Conservation (phyloP, 495 filamentous ascomycete species). For the Stereocaulon alpinum region DNA sequence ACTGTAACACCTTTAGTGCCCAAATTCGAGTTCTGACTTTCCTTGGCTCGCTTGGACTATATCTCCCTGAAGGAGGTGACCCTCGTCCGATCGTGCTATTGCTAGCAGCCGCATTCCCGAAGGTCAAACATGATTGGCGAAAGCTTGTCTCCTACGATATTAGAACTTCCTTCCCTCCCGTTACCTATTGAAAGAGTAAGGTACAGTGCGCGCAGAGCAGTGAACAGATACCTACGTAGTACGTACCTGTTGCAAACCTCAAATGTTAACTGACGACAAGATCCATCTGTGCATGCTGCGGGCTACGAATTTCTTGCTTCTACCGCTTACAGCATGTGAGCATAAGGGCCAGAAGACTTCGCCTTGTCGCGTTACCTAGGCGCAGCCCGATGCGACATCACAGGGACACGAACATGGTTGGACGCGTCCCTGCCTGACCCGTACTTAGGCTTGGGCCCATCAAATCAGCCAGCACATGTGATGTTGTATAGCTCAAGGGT, state of each 20-base stretch:
- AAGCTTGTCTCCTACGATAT: not conserved
- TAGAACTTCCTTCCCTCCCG: not conserved
- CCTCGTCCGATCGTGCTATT: too few relatives aligned
- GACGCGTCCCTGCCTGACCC: not conserved
- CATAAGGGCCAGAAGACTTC: not conserved
- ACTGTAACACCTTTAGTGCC: too few relatives aligned
- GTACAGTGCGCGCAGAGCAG: not conserved
- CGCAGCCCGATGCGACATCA: too few relatives aligned
- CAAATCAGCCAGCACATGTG: not conserved
- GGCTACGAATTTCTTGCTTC: not conserved
- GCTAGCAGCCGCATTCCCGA: not conserved
- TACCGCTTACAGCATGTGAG: not conserved
- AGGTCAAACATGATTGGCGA: not conserved
- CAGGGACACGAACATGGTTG: not conserved
- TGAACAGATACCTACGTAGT: not conserved
- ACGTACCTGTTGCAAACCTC: not conserved
- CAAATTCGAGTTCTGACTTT: too few relatives aligned
- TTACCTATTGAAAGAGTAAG: not conserved
- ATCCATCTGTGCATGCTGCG: not conserved
- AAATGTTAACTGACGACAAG: not conserved
- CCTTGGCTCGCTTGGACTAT: too few relatives aligned
- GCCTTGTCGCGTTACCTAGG: too few relatives aligned
- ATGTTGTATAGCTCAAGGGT: not conserved
- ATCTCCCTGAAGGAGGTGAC: too few relatives aligned
- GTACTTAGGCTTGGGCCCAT: not conserved